These are phyloP conservation scores for Elymus sibiricus DNA, from an alignment of 176 grass and related monocot genomes.

Conservation along the genomic window DNA sequence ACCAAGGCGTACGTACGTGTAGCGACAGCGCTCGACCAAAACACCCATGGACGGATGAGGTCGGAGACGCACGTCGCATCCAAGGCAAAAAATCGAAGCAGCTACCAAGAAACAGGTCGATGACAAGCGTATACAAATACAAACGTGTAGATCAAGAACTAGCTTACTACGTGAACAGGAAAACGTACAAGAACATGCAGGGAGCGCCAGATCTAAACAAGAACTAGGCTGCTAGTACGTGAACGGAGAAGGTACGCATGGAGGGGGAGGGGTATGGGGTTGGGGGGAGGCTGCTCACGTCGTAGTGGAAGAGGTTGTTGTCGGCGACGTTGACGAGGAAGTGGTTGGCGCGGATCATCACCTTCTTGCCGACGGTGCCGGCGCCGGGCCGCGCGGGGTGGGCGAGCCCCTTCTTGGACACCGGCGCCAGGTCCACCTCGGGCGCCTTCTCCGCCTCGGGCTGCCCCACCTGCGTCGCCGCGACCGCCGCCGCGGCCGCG, in stretches of 20 bases:
- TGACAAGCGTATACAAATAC: too few species aligned
- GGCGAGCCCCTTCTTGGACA: conserved; percentile 37
- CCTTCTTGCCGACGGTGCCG: conserved; percentile 26
- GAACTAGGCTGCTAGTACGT: neutral
- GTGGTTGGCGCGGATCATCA: conserved; percentile 62
- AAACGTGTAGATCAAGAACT: too few species aligned
- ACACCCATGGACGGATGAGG: neutral
- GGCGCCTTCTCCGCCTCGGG: neutral
- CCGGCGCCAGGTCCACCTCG: conserved; percentile 27
- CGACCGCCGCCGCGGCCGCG: neutral
- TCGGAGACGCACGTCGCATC: neutral
- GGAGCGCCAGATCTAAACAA: neutral
- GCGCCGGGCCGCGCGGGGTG: neutral
- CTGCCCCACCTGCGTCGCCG: neutral
- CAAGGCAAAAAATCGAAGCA: too few species aligned
- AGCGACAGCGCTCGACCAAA: neutral
- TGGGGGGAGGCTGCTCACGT: conserved; percentile 45
- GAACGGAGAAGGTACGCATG: neutral
- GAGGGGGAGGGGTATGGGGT: neutral
- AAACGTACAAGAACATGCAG: neutral
- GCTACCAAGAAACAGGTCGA: too few species aligned
- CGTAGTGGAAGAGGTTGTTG: conserved; percentile 70
- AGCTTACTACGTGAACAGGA: too few species aligned
- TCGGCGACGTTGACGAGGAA: conserved; percentile 69
- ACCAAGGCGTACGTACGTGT: neutral